Evolutionary conservation across 768 basidiomycete species (phyloP).

Genomic region (Leccinum olivaceopallidum): DNA sequence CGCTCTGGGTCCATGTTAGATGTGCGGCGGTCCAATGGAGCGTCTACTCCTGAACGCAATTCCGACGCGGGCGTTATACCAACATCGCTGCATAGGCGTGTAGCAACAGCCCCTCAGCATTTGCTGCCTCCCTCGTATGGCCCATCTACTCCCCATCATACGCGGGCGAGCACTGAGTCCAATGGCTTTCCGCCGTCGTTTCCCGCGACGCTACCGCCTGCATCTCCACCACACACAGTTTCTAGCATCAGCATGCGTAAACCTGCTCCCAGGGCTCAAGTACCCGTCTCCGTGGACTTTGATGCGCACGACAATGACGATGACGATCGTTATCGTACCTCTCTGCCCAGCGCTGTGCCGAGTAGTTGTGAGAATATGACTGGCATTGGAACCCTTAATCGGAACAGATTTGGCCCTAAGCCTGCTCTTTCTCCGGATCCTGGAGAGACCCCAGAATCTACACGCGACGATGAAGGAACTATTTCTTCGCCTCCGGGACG

Average conservation of each 20-base stretch:
- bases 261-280: conserved; percentile 60
- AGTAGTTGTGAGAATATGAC: conserved; percentile 62
- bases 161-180: conserved; percentile 36
- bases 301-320: conserved; percentile 36
- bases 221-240: conserved; percentile 24
- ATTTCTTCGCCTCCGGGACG: conserved; percentile 18
- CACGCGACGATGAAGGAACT: conserved; percentile 20
- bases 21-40: conserved; percentile 35
- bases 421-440: conserved; percentile 9
- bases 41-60: conserved; percentile 33
- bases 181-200: conserved; percentile 23
- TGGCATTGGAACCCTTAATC: conserved; percentile 51
- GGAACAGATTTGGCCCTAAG: conserved; percentile 28
- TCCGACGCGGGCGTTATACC: conserved; percentile 26
- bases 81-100: conserved; percentile 32
- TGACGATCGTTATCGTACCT: conserved; percentile 37
- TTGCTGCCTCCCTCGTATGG: conserved; percentile 14
- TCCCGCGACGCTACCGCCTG: conserved; percentile 18
- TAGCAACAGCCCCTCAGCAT: conserved; percentile 34
- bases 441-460: conserved; percentile 12
- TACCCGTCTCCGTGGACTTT: conserved; percentile 59
- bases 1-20: conserved; percentile 38
- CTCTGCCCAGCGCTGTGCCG: conserved; percentile 56
- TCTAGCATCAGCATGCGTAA: conserved; percentile 53
- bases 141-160: conserved; percentile 30